Percentiles rank a stretch among this genome's conserved stretches.
These are phyloP conservation scores for Plasmopara halstedii DNA, from an alignment of 352 stramenopile genomes.

Conservation along the genomic window DNA sequence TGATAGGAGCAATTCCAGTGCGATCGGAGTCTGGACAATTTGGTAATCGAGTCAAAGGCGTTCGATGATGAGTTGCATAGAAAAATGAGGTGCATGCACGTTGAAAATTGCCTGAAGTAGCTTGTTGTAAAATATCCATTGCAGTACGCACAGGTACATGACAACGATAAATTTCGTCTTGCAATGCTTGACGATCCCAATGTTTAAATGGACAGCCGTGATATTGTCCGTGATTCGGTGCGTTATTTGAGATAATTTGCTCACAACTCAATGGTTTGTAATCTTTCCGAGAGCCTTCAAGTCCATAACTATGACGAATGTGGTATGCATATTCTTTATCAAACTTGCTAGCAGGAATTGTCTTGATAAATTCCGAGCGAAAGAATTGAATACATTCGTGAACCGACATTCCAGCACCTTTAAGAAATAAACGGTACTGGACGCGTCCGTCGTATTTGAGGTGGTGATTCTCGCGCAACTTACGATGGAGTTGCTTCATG, in stretches of 20 bases:
- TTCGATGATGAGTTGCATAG: neutral
- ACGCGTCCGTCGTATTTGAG: constrained; percentile 82
- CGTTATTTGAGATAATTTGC: constrained; percentile 38
- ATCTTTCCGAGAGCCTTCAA: constrained; percentile 68
- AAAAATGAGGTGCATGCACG: neutral
- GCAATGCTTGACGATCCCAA: constrained; percentile 44
- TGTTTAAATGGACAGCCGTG: constrained; percentile 80
- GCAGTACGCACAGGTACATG: constrained; percentile 10
- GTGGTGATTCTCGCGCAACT: constrained; percentile 67
- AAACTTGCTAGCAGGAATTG: constrained; percentile 54
- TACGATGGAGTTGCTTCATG: constrained; percentile 68
- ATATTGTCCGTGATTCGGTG: constrained; percentile 57
- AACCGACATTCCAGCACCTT: constrained; percentile 71
- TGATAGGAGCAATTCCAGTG: constrained; percentile 2
- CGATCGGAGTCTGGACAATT: neutral
- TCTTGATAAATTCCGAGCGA: constrained; percentile 57
- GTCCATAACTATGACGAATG: constrained; percentile 82
- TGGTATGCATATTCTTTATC: constrained; percentile 82
- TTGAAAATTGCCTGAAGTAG: constrained; percentile 21
- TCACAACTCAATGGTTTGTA: constrained; percentile 55
- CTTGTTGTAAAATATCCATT: constrained; percentile 28
- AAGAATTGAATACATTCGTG: constrained; percentile 75
- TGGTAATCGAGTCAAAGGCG: neutral
- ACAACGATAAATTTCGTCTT: constrained; percentile 30
- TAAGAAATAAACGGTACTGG: constrained; percentile 82